Evolutionary conservation across 805 yeast species (phyloP).

Genomic region (Cephaloascus albidus): DNA sequence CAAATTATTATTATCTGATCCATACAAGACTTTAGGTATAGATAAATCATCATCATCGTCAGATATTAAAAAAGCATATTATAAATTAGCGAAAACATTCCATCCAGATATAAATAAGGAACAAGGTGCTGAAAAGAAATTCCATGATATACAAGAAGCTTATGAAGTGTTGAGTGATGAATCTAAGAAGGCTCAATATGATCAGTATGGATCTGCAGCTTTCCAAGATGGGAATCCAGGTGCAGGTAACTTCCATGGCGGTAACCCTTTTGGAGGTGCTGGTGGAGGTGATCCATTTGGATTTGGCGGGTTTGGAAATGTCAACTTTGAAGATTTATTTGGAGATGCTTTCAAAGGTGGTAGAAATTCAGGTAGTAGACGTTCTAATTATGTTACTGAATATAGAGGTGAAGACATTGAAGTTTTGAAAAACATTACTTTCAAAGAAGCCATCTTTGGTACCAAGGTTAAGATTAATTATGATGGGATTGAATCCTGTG

Average conservation of each 20-base stretch:
- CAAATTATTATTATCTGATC: conserved; percentile 44
- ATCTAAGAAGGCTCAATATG: conserved; percentile 79
- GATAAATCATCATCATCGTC: conserved; percentile 57
- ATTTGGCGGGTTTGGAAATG: conserved; percentile 9
- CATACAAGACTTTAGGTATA: conserved; percentile 79
- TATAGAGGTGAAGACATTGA: conserved; percentile 87
- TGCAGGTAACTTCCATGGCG: conserved; percentile 29
- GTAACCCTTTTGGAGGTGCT: conserved; percentile 22
- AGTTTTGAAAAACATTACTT: conserved; percentile 59
- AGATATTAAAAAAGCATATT: conserved; percentile 93
- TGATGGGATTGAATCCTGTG: conserved; percentile 67
- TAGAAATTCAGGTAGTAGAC: conserved; percentile 16
- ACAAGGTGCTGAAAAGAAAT: conserved; percentile 74
- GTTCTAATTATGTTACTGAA: conserved; percentile 53
- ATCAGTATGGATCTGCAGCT: conserved; percentile 84
- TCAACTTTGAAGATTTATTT: conserved; percentile 57
- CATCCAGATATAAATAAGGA: conserved; percentile 98
- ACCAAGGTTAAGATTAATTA: conserved; percentile 56
- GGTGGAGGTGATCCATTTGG: conserved; percentile 12
- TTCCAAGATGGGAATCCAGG: conserved; percentile 50
- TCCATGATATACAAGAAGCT: conserved; percentile 90
- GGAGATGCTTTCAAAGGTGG: conserved; percentile 41
- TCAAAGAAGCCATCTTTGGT: conserved; percentile 87
- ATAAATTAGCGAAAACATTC: conserved; percentile 82
- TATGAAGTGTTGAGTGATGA: conserved; percentile 87